A percentile compares a stretch with the other conserved stretches of the same genome.
phyloP scores from a whole-genome alignment of 495 filamentous ascomycete species.

The Penicillium robsamsonii region DNA sequence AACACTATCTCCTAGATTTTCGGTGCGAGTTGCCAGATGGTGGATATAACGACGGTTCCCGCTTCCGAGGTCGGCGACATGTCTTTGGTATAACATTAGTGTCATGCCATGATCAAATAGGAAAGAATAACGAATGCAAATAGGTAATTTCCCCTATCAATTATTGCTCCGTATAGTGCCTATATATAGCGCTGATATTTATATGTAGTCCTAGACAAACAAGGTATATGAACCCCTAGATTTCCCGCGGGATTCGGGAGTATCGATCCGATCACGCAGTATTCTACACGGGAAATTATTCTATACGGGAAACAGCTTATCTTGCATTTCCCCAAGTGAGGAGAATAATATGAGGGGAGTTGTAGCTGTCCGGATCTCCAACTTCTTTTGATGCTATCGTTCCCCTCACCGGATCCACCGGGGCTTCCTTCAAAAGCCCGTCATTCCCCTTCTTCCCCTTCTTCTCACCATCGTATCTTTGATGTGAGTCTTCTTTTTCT shows the following conservation, averaged over 20 bases:
- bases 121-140: not conserved
- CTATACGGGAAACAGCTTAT: conserved; percentile 11
- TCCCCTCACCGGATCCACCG: conserved; percentile 27
- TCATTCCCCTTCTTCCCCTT: conserved; percentile 10
- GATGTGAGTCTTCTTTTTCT: conserved; percentile 1
- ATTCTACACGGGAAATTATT: conserved; percentile 13
- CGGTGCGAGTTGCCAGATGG: not conserved
- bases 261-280: conserved; percentile 4
- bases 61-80: not conserved
- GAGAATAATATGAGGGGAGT: conserved; percentile 4
- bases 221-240: not conserved
- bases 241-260: conserved; percentile 4
- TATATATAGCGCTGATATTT: not conserved
- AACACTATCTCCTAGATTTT: not conserved
- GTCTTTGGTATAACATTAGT: not conserved
- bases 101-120: not conserved
- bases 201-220: not conserved
- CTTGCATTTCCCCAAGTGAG: not conserved
- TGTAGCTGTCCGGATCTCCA: conserved; percentile 9
- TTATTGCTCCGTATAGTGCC: not conserved
- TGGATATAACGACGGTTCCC: not conserved
- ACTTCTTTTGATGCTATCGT: conserved; percentile 5
- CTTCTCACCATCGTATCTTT: conserved; percentile 7
- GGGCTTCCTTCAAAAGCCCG: conserved; percentile 20
- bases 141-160: not conserved